These are phyloP conservation scores for Asparagopsis taxiformis DNA, from an alignment of 31 red algal genomes.

Conservation along the genomic window DNA sequence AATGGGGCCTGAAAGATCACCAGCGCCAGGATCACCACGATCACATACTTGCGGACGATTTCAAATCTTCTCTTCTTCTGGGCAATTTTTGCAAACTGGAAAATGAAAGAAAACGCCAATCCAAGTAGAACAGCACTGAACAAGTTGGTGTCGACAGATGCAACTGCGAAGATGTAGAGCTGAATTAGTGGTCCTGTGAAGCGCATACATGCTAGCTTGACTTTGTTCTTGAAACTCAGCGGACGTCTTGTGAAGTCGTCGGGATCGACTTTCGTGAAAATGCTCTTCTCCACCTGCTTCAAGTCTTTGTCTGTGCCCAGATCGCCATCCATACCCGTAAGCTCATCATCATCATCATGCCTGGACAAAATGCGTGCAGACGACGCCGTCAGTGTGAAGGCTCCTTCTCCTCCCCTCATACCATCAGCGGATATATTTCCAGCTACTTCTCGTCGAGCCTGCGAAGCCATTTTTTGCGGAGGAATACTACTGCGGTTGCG, in stretches of 20 bases:
- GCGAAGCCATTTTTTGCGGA: background rate
- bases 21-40: conserved; percentile 27
- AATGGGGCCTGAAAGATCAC: conserved; percentile 63
- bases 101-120: conserved; percentile 50
- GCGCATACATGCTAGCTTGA: conserved; percentile 49
- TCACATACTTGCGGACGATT: conserved; percentile 39
- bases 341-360: background rate
- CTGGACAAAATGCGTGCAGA: background rate
- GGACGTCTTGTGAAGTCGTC: conserved; percentile 50
- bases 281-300: background rate
- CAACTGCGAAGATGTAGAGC: conserved; percentile 56
- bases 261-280: conserved; percentile 2
- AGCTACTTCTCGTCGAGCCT: background rate
- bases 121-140: conserved; percentile 35
- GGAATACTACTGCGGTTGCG: background rate
- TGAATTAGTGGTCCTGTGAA: conserved; percentile 39
- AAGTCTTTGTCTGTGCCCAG: background rate
- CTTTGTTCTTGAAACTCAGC: conserved; percentile 24
- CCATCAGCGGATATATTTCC: background rate
- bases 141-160: conserved; percentile 35
- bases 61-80: conserved; percentile 25
- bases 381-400: background rate
- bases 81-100: conserved; percentile 42
- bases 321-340: background rate
- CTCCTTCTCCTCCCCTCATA: background rate